Base-by-base conservation (phyloP, 441 rosid genomes). In the Euphorbia schlechtendalii region DNA sequence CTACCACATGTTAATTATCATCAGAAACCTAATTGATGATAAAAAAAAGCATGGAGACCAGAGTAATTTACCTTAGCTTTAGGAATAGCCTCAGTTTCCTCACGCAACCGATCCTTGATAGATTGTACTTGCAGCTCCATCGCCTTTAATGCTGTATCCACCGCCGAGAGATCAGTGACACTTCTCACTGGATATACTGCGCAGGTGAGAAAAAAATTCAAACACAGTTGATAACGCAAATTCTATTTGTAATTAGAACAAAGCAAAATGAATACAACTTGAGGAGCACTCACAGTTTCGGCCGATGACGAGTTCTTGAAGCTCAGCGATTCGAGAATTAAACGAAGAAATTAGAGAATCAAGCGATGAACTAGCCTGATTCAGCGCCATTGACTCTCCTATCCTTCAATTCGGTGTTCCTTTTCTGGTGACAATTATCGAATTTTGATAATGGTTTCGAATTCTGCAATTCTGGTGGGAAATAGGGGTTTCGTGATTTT, bases 251-350 rank as follows among this genome's bases (percentile, higher is more conserved):
- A 30, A 7, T 58, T 30, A 8, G 41, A 36, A 24, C 20, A 14
- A 38, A n/a, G 10, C 32, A 15, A 43, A 34, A 55, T 13, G 20
- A 52, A 28, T 38, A n/a, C 18, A 36, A 53, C 0, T 61, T 28
- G 25, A 9, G 64, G 13, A 24, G 60, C 51, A 77, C 97, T 84
- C 77, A 90, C 95, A 87, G 90, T 93, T 90, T 20, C 96, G 76
- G 40, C 82, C 97, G 70, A 93, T 87, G 21, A 88, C 95, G 81
- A 93, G 93, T 68, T 90, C 90, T 67, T 93, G 93, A 22, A 90
- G 82, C 78, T 87, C 90, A 21, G 84, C 69, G 64, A 90, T 84
- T 25, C 93, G 86, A 68, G 86, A 66, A 67, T 84, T 82, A 67
- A 93, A 87, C 17, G 95, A 79, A 56, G 81, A 68, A 0, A 87